Percentiles rank a stretch among this genome's conserved stretches.
Evolutionary conservation across 441 rosid genomes (phyloP).

Genomic region (Metrosideros polymorpha): DNA sequence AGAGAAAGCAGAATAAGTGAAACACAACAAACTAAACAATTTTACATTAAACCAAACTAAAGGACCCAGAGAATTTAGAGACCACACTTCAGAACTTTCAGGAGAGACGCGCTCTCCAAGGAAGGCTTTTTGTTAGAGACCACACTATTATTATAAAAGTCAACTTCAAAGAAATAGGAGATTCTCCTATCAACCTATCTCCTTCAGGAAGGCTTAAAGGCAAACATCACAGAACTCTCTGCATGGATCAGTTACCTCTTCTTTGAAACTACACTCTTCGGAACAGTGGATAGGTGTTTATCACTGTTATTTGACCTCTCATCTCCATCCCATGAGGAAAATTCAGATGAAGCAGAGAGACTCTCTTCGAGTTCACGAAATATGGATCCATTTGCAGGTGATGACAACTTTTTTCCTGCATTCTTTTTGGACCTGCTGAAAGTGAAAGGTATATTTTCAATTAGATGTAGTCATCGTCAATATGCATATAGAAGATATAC

Average conservation of each 20-base stretch:
- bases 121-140: not conserved
- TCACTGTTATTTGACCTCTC: slow-evolving; percentile 67
- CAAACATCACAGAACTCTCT: not conserved
- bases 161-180: not conserved
- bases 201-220: not conserved
- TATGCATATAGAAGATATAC: not conserved
- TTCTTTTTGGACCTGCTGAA: slow-evolving; percentile 43
- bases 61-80: not conserved
- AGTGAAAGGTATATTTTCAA: not conserved
- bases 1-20: not conserved
- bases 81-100: not conserved
- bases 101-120: not conserved
- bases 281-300: slow-evolving; percentile 32
- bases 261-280: slow-evolving; percentile 27
- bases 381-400: slow-evolving; percentile 28
- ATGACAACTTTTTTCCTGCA: slow-evolving; percentile 17
- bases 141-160: not conserved
- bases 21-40: not conserved
- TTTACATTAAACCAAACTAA: not conserved
- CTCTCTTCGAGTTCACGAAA: slow-evolving; percentile 31
- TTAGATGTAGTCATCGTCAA: not conserved
- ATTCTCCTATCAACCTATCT: not conserved
- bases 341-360: slow-evolving; percentile 56
- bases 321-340: slow-evolving; percentile 63
- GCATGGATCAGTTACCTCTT: slow-evolving; percentile 32